Evolutionary conservation across 2,329 filamentous ascomycete genomes (phyloP), one percentile per base, ranked within the genome.

Genomic region (Fusarium camptoceras): DNA sequence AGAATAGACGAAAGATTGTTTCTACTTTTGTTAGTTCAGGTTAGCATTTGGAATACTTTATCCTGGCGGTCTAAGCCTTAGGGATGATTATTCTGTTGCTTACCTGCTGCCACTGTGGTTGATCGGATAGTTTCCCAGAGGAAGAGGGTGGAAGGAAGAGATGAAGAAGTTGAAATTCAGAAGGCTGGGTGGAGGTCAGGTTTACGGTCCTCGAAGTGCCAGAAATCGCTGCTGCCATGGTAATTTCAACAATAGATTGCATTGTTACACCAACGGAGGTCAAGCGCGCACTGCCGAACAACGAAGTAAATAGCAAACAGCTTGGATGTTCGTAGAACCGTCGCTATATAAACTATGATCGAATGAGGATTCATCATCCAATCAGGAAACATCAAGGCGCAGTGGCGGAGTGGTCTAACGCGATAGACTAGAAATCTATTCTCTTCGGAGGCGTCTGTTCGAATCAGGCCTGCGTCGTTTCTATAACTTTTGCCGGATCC

Each of bases 401-500:
- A 53, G 48, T 43, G 48, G 55, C 47, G 39, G 55, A 57, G 46
- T 50, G 34, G 34, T 50, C 46, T 41, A 59, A 54, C 24, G 48
- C 25, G 55, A 64, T 46, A 42, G 25, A 42, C 46, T 57, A 55
- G 51, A 55, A 55, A 55, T 55, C 51, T 55, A 55, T 55, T 54
- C 51, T 54, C 51, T 43, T 54, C 51, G 51, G 51, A 54, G 51
- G 51, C 51, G 51, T 54, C 51, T 55, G 51, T 55, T 55, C 51
- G 51, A 55, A 55, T 55, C 51, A 55, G 51, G 51, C 51, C 51
- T 55, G 51, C 39, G 51, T 55, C 53, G 53, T 47, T 55, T 55
- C 53, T 22, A 3, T 48, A 14, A 27, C 41, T 48, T 55, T 48
- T 51, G 31, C 48, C 10, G 3, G 6, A 46, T 27, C 5, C 6